These are phyloP conservation scores for Rhododendron williamsianum DNA, from an alignment of 148 eudicot species.

Conservation along the genomic window DNA sequence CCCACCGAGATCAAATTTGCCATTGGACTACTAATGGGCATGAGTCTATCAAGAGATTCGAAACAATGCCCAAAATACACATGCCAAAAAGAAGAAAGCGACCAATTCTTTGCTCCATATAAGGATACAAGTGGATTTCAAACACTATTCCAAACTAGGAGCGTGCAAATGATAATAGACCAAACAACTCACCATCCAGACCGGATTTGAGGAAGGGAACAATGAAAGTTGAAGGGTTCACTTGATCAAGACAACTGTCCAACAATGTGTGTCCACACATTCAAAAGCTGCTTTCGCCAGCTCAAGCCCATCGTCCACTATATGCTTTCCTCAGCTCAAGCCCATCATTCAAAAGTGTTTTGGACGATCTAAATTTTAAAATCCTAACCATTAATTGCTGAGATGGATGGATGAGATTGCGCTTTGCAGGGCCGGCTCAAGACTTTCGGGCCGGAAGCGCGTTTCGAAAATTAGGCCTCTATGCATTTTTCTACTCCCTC, in stretches of 20 bases:
- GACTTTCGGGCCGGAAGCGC: too few relatives aligned
- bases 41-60: too few relatives aligned
- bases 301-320: conserved; percentile 97
- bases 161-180: not conserved
- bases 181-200: conserved; percentile 62
- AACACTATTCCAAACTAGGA: not conserved
- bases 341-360: conserved; percentile 54
- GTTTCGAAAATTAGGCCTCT: too few relatives aligned
- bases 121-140: not conserved
- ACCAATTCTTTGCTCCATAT: not conserved
- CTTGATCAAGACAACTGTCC: conserved; percentile 89
- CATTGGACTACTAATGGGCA: too few relatives aligned
- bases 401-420: too few relatives aligned
- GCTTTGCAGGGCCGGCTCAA: too few relatives aligned
- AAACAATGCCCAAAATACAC: not conserved
- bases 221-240: conserved; percentile 86
- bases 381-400: too few relatives aligned
- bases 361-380: too few relatives aligned
- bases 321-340: conserved; percentile 94
- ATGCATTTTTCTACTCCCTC: too few relatives aligned
- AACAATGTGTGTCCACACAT: conserved; percentile 81
- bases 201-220: conserved; percentile 86
- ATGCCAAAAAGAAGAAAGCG: not conserved
- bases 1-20: too few relatives aligned
- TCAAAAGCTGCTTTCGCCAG: conserved; percentile 97